Evolutionary conservation across 192 early-diverging fungal species (phyloP), one percentile per base, ranked within the genome.

Genomic region (Glomus cerebriforme): DNA sequence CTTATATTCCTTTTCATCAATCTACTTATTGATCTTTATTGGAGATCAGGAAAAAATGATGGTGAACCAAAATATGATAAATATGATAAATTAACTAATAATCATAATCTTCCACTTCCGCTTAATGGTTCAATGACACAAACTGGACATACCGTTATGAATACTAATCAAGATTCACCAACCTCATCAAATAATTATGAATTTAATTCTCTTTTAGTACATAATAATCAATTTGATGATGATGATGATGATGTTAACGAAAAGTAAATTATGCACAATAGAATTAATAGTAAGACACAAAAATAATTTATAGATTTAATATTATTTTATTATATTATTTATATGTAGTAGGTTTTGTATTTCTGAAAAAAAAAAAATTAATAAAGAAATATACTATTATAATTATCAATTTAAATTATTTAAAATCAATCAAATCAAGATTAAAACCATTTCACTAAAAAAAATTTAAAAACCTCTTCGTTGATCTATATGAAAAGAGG

Each of bases 1-100:
- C 80, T 91, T 24, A 74, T 90, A 9, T 90, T 91, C 77, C 79
- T 91, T 32, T 84, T 83, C 34, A 85, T 86, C 7, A 85, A 85
- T 78, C 79, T 87, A 34, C 70, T 91, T 67, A 87, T 91, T 68
- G 83, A 83, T 77, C 75, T 89, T 62, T 89, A 81, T 64, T 59
- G 75, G 43, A 73, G 12, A 54, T 32, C 72, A 22, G 72, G 72
- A 39, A 19, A 35, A 8, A 73, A 73, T 73, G 49, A 68, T 68
- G 66, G 66, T 9, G 66, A 68, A 68, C 32, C 66, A 2, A 24
- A 68, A 26, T 68, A 68, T 66, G 31, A 29, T 32, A 31, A 32
- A 0, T 24, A 65, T 34, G 35, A 37, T 39, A n/a, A 68, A 39
- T 39, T 37, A n/a, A 0, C 34, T 68, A 17, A 37, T 43, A 43